Base-by-base conservation (phyloP, 1,139 yeast species). In the Hemisphaericaspora xylanilytica region DNA sequence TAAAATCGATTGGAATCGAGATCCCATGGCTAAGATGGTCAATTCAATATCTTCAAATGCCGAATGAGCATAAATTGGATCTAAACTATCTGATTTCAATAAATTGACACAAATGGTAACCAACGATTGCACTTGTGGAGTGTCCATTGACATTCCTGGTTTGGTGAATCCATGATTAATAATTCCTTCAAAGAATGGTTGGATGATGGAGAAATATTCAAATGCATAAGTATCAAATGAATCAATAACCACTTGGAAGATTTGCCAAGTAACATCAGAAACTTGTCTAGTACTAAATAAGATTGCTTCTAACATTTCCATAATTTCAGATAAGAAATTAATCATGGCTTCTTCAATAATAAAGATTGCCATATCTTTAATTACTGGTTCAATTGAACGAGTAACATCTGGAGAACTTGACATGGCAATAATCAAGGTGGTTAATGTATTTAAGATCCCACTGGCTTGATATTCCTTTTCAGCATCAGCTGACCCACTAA, bases 401-500 rank as follows among this genome's bases (percentile, higher is more conserved):
- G 77, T 68, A 10, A 73, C 75, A 14, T 67, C 59, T 13, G 75
- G 73, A 9, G 78, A 73, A 2, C 74, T 55, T 26, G 69, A 67
- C 76, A 74, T 73, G 27, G 81, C 71, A 28, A 74, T 62, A 8
- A 77, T 70, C 58, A 78, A 70, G 1, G 82, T 73, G 4, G 73
- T 65, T 41, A 78, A 62, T 11, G 81, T 77, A 45, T 64, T 67
- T 47, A 78, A 58, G 11, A 76, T 63, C 32, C 80, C 80, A 11
- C 69, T 59, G 2, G 78, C 78, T 55, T 75, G 81, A 47, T 67
- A 71, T 51, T 75, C 81, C 51, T 74, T 75, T 41, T 70, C 76
- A 13, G 58, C 48, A 35, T 72, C 76, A 20, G 46, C 52, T 31
- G 47, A 48, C 34, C 58, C 57, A 20, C 50, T 50, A 20, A 53